These are phyloP conservation scores for Aurinia saxatilis DNA, from an alignment of 345 rosid species.

Conservation along the genomic window DNA sequence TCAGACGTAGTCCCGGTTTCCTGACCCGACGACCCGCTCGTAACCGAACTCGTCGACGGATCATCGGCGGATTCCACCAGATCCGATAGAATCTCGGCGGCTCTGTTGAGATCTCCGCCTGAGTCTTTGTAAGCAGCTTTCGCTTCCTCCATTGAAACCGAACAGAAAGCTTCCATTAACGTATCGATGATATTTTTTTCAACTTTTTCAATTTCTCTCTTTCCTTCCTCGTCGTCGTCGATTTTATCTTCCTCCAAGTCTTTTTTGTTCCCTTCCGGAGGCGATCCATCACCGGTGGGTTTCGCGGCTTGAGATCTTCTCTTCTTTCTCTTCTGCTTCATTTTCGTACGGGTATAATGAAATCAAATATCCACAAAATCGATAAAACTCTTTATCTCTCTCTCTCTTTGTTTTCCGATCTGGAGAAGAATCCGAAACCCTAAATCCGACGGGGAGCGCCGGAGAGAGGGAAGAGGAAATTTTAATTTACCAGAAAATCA, in stretches of 20 bases:
- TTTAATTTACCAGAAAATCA: not conserved
- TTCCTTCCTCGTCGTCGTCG: not conserved
- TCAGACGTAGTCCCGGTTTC: conserved; percentile 42
- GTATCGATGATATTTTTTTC: conserved; percentile 13
- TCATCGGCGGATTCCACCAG: conserved; percentile 35
- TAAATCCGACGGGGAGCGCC: conserved; percentile 19
- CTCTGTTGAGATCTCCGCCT: conserved; percentile 39
- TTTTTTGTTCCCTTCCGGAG: conserved; percentile 24
- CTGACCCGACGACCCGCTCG: conserved; percentile 36
- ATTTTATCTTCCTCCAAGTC: conserved; percentile 10
- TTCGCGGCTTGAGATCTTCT: conserved; percentile 22
- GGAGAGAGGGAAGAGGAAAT: conserved; percentile 16
- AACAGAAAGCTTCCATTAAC: conserved; percentile 47
- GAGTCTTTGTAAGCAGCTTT: conserved; percentile 38
- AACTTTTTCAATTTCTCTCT: not conserved
- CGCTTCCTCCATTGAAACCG: conserved; percentile 49
- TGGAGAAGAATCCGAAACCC: not conserved
- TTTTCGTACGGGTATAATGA: not conserved
- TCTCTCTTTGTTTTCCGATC: not conserved
- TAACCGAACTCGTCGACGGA: conserved; percentile 38
- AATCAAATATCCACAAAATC: not conserved
- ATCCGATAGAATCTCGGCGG: conserved; percentile 36
- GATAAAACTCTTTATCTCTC: not conserved
- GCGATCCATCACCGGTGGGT: conserved; percentile 7
- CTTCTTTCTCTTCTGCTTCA: conserved; percentile 57